Evolutionary conservation across 2,329 filamentous ascomycete genomes (phyloP).

Genomic region (Bipolaris oryzae): DNA sequence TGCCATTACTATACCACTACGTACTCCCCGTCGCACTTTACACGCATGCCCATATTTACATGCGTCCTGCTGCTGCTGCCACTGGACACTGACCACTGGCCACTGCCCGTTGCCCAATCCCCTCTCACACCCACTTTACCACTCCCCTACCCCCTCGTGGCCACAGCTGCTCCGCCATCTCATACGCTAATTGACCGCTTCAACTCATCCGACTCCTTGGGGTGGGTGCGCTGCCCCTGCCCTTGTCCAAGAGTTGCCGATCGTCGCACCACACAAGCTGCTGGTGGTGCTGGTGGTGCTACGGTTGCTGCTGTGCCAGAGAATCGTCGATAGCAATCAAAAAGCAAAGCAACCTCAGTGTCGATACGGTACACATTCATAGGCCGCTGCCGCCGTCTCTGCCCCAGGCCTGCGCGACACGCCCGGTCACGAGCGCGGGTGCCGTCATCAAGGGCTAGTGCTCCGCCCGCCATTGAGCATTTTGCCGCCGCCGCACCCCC

Average conservation of each 20-base stretch:
- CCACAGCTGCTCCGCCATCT: constrained; percentile 11
- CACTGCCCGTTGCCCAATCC: not conserved
- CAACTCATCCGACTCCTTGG: constrained; percentile 10
- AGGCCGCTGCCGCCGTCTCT: not conserved
- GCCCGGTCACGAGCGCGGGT: not conserved
- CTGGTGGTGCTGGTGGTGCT: not conserved
- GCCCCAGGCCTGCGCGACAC: not conserved
- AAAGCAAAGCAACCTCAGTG: not conserved
- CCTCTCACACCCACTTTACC: not conserved
- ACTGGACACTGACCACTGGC: not conserved
- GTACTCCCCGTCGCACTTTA: not conserved
- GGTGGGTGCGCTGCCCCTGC: constrained; percentile 11
- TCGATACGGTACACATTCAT: not conserved
- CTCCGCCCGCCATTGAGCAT: constrained; percentile 1
- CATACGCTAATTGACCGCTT: constrained; percentile 18
- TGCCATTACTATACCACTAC: too few species aligned
- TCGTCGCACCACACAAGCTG: not conserved
- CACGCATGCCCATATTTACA: not conserved
- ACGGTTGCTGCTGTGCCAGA: not conserved
- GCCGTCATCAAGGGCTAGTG: not conserved
- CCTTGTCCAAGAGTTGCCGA: constrained; percentile 6
- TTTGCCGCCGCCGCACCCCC: constrained; percentile 10
- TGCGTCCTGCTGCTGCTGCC: not conserved
- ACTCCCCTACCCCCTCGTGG: not conserved
- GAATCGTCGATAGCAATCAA: not conserved